These are phyloP conservation scores for Inosperma sp. DNA, from an alignment of 768 basidiomycete species.

Conservation along the genomic window DNA sequence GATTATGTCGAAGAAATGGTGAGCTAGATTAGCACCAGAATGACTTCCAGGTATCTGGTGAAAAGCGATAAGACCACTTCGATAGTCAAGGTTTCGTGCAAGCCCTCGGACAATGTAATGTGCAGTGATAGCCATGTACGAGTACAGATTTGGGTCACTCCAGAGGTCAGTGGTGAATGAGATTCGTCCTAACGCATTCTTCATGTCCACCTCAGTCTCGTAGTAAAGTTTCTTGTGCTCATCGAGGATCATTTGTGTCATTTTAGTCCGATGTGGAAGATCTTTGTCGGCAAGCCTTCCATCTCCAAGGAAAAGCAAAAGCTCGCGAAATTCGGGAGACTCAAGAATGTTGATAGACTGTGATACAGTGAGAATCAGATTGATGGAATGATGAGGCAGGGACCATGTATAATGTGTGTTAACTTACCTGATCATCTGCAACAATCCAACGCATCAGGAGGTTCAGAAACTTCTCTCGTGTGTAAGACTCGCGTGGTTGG, in stretches of 20 bases:
- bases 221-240: conserved; percentile 18
- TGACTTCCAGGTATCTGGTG: conserved; percentile 27
- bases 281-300: conserved; percentile 23
- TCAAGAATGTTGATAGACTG: no score
- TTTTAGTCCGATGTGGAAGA: conserved; percentile 31
- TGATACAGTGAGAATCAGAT: background rate
- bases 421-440: no score
- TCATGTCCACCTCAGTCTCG: conserved; percentile 16
- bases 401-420: background rate
- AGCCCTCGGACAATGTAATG: conserved; percentile 23
- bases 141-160: conserved; percentile 20
- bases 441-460: no score
- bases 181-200: conserved; percentile 26
- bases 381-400: background rate
- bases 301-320: conserved; percentile 26
- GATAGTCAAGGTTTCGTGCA: background rate
- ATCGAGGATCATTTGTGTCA: conserved; percentile 24
- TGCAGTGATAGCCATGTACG: conserved; percentile 29
- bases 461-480: no score
- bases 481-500: no score
- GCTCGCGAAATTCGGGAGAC: conserved; percentile 29
- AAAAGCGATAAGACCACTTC: conserved; percentile 25
- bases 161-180: conserved; percentile 33
- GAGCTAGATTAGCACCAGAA: conserved; percentile 23
- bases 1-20: conserved; percentile 18